A percentile compares a stretch with the other conserved stretches of the same genome.
phyloP scores from a whole-genome alignment of 345 rosid genomes.

The Citrus medica region DNA sequence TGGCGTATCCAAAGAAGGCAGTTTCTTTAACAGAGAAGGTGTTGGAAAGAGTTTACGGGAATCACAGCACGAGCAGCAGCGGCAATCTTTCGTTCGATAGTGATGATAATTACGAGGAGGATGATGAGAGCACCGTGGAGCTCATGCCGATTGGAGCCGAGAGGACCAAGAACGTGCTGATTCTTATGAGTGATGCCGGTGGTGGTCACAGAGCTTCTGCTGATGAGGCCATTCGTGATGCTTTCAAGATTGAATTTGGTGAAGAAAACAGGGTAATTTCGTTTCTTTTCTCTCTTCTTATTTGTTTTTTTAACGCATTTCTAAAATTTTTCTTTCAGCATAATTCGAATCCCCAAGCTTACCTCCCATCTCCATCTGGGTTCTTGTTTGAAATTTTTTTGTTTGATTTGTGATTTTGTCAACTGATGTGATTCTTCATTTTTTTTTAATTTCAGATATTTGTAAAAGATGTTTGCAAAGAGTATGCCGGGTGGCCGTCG shows the following conservation, averaged over 20 bases:
- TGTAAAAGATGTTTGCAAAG: constrained; percentile 97
- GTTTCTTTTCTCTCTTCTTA: constrained; percentile 2
- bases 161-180: constrained; percentile 79
- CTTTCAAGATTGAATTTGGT: constrained; percentile 72
- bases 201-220: constrained; percentile 98
- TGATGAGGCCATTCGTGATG: constrained; percentile 79
- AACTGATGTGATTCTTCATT: background rate
- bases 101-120: constrained; percentile 58
- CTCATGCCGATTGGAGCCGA: constrained; percentile 83
- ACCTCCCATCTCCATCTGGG: background rate
- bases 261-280: constrained; percentile 61
- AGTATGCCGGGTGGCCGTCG: constrained; percentile 93
- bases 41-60: constrained; percentile 55
- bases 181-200: constrained; percentile 97
- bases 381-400: background rate
- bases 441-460: constrained; percentile 39
- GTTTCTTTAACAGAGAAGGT: constrained; percentile 63
- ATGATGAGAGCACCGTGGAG: constrained; percentile 57
- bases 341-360: no score
- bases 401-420: background rate
- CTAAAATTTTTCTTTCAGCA: no score
- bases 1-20: constrained; percentile 50
- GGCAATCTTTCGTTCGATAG: constrained; percentile 29
- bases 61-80: constrained; percentile 19
- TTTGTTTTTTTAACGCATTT: no score